Evolutionary conservation across 495 filamentous ascomycete genomes (phyloP).

Genomic region (Xylaria palmicola): DNA sequence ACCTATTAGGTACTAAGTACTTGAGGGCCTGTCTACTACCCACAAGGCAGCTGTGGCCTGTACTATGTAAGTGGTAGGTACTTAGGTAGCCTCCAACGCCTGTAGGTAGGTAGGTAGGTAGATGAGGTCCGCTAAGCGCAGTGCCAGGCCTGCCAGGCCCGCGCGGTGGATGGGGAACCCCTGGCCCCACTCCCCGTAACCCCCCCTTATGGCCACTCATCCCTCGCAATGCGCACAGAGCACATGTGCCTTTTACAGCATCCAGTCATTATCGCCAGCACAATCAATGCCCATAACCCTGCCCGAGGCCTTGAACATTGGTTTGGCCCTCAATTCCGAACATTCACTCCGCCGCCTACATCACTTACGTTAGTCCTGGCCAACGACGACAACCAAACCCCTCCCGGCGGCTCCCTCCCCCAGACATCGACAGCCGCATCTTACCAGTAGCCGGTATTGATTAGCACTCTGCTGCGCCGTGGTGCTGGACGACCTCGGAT

Average conservation of each 20-base stretch:
- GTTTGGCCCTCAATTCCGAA: background rate
- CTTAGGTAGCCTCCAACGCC: too few species aligned
- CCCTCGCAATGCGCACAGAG: constrained; percentile 12
- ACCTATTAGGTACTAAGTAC: background rate
- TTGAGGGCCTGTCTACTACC: background rate
- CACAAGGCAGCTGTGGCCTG: background rate
- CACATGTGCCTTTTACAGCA: constrained; percentile 11
- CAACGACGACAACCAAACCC: background rate
- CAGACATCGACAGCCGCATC: background rate
- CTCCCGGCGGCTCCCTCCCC: background rate
- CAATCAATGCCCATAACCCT: background rate
- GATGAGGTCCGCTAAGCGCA: too few species aligned
- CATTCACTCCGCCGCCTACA: too few species aligned
- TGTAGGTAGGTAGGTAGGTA: background rate
- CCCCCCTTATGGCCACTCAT: too few species aligned
- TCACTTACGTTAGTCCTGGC: background rate
- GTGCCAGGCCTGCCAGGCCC: too few species aligned
- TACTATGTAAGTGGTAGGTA: too few species aligned
- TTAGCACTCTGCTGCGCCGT: background rate
- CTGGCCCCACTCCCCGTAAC: constrained; percentile 9
- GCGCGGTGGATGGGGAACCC: background rate
- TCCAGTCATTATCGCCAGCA: constrained; percentile 12
- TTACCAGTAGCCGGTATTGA: background rate
- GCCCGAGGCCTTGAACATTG: background rate
- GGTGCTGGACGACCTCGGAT: background rate